Evolutionary conservation across 805 yeast species (phyloP), one percentile per base, ranked within the genome.

Genomic region (Saturnispora gosingensis): DNA sequence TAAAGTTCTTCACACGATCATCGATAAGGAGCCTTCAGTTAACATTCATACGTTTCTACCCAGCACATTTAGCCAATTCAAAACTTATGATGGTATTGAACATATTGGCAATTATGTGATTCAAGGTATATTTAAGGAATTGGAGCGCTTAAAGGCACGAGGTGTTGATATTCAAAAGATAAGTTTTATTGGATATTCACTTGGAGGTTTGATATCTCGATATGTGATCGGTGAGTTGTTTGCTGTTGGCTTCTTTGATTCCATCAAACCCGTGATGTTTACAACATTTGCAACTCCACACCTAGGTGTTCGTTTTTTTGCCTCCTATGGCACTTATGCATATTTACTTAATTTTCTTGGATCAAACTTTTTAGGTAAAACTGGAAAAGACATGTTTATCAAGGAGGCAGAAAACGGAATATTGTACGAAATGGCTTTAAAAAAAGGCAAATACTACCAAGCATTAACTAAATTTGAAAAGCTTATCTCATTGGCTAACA

Each of bases 161-260:
- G 59, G 60, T 51, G 58, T 67, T 47, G 51, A 61, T 24, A 75
- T 76, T 15, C 64, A 63, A 11, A 77, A 81, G 58, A 76, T 91
- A 47, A 85, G 95, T 54, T 72, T 91, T 42, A 74, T 87, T 3
- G 97, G 98, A 0, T 91, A 90, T 65, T 87, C 96, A 0, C 69
- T 91, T 53, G 97, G 98, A 22, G 98, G 98, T 0, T 67, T 90
- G 35, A 80, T 91, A 32, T 74, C 89, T 0, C 72, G 97, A 48
- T 89, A 87, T 64, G 82, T 88, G 25, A 73, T 89, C 45, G 59
- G 76, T 64, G 66, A 82, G 72, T 55, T 76, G 70, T 58, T 73
- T 69, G 54, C 72, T 66, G 34, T 67, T 60, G 76, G 73, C 1
- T 77, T 74, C 62, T 87, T 82, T 58, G 76, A 76, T 2, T 60